Evolutionary conservation across 2,329 filamentous ascomycete genomes (phyloP).

Genomic region (Diplodia sapinea): DNA sequence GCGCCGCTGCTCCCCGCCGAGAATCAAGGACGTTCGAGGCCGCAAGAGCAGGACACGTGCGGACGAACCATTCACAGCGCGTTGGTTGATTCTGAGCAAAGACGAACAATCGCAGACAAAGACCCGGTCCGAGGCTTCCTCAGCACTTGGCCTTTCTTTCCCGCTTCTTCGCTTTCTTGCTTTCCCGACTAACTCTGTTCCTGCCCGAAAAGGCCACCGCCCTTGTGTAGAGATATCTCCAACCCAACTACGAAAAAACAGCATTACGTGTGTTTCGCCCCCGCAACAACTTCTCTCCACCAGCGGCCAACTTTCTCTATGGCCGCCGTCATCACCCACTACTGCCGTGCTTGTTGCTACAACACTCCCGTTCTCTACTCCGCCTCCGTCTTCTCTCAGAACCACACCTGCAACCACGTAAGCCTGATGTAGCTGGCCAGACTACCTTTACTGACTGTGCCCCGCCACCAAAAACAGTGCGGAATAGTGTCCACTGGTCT

Average conservation of each 20-base stretch:
- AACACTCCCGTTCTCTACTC: slow-evolving; percentile 51
- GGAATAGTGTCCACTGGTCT: slow-evolving; percentile 50
- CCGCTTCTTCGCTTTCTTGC: neutral
- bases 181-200: slow-evolving; percentile 12
- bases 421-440: slow-evolving; percentile 37
- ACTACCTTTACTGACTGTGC: slow-evolving; percentile 34
- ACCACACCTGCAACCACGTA: slow-evolving; percentile 55
- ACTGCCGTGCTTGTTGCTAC: slow-evolving; percentile 47
- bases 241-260: neutral
- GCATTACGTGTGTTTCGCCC: slow-evolving; percentile 17
- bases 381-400: slow-evolving; percentile 51
- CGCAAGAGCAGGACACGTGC: slow-evolving; percentile 20
- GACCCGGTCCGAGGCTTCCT: slow-evolving; percentile 28
- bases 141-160: neutral
- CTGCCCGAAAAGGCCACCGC: slow-evolving; percentile 9
- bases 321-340: slow-evolving; percentile 47
- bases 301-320: slow-evolving; percentile 34
- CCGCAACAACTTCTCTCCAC: neutral
- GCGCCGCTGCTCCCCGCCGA: slow-evolving; percentile 4
- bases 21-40: slow-evolving; percentile 28
- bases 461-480: slow-evolving; percentile 46
- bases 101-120: neutral
- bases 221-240: slow-evolving; percentile 7
- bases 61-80: slow-evolving; percentile 5
- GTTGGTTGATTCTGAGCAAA: neutral